Conservation (phyloP, 2,329 filamentous ascomycete species). For the Pseudopithomyces chartarum region DNA sequence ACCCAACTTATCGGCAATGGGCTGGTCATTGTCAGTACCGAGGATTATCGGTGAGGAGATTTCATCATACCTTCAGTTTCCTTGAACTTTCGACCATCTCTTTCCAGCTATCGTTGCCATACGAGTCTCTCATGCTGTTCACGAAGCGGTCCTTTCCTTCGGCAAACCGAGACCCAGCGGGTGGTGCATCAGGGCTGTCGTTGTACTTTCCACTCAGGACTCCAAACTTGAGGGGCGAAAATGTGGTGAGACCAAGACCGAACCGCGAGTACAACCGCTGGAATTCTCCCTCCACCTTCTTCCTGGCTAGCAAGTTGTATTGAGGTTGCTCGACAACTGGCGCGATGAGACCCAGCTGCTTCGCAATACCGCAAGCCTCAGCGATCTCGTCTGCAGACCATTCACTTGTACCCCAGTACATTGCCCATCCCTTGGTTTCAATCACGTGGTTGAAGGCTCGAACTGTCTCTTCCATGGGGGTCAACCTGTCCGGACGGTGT, state of each 20-base stretch:
- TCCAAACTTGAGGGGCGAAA: conserved; percentile 61
- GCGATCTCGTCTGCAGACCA: conserved; percentile 65
- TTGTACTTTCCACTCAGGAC: conserved; percentile 68
- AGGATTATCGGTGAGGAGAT: background rate
- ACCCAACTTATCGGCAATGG: conserved; percentile 68
- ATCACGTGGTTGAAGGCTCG: conserved; percentile 75
- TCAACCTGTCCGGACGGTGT: conserved; percentile 70
- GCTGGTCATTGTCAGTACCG: conserved; percentile 18
- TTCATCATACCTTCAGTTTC: conserved; percentile 34
- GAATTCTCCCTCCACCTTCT: conserved; percentile 64
- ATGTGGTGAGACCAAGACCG: conserved; percentile 61
- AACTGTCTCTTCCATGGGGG: conserved; percentile 73
- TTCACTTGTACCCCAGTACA: conserved; percentile 68
- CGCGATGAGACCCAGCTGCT: conserved; percentile 64
- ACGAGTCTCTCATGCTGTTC: conserved; percentile 49
- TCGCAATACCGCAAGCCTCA: conserved; percentile 63
- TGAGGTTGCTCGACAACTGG: conserved; percentile 59
- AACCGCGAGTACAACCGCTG: conserved; percentile 59
- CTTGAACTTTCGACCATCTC: conserved; percentile 63
- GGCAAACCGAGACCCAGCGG: conserved; percentile 62
- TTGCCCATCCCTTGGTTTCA: conserved; percentile 66
- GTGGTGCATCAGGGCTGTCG: conserved; percentile 57
- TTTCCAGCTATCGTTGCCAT: conserved; percentile 59
- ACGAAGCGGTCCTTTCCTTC: conserved; percentile 63
- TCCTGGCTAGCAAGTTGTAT: conserved; percentile 63